Conservation (phyloP, 768 basidiomycete genomes). For the Kwoniella sp. region DNA sequence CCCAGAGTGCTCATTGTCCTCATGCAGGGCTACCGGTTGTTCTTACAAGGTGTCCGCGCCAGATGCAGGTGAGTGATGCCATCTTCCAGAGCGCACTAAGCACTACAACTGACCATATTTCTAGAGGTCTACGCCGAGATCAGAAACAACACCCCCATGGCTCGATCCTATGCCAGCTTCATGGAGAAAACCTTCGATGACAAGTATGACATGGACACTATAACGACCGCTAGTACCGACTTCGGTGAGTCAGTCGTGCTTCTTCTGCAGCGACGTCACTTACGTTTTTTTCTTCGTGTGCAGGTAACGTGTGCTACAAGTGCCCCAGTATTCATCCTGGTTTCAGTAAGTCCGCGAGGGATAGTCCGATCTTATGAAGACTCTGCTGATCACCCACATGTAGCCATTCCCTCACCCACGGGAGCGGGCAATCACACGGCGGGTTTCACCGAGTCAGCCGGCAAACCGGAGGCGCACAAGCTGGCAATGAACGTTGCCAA, state of each 20-base stretch:
- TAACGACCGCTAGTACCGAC: slow-evolving; percentile 34
- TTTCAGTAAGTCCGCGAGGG: slow-evolving; percentile 21
- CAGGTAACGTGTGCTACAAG: slow-evolving; percentile 24
- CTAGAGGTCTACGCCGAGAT: slow-evolving; percentile 37
- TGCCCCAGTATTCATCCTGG: slow-evolving; percentile 9
- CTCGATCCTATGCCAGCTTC: slow-evolving; percentile 25
- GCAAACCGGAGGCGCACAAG: slow-evolving; percentile 42
- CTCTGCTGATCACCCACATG: slow-evolving; percentile 15
- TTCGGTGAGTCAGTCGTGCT: slow-evolving; percentile 21
- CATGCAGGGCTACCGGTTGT: slow-evolving; percentile 65
- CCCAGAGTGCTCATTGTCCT: not conserved
- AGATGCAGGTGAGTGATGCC: slow-evolving; percentile 28
- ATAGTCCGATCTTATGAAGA: slow-evolving; percentile 6
- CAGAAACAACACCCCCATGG: slow-evolving; percentile 26
- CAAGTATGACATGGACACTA: slow-evolving; percentile 20
- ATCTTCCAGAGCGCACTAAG: not conserved
- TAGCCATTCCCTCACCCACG: slow-evolving; percentile 26
- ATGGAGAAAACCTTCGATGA: slow-evolving; percentile 31
- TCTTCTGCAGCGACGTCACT: not conserved
- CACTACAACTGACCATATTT: not conserved
- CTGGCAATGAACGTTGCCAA: slow-evolving; percentile 39
- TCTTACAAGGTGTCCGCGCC: slow-evolving; percentile 59
- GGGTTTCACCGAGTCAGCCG: slow-evolving; percentile 40
- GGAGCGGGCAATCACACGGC: slow-evolving; percentile 42
- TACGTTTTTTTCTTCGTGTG: not conserved